Evolutionary conservation across 257 asterid genomes (phyloP).

Genomic region (Misopates orontium): DNA sequence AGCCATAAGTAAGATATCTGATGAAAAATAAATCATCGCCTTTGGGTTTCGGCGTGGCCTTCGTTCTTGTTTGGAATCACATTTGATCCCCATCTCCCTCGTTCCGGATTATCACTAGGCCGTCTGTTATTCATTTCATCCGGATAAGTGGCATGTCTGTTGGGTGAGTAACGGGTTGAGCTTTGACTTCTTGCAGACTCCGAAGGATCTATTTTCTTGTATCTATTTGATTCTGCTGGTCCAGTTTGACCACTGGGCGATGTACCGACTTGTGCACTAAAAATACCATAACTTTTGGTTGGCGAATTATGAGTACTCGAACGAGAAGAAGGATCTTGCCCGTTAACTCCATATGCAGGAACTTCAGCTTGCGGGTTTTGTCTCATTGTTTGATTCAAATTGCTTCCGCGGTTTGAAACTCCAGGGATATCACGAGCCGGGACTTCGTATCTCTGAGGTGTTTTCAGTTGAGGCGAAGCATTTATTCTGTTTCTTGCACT

Average conservation of each 20-base stretch:
- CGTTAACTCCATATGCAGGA: slow-evolving; percentile 21
- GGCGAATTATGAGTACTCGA: slow-evolving; percentile 32
- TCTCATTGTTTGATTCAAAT: slow-evolving; percentile 21
- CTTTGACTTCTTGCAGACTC: slow-evolving; percentile 34
- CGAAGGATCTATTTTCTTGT: slow-evolving; percentile 44
- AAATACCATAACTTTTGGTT: slow-evolving; percentile 52
- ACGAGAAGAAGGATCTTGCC: slow-evolving; percentile 36
- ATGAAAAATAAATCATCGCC: slow-evolving; percentile 20
- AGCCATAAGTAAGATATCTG: slow-evolving; percentile 3
- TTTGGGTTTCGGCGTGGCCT: slow-evolving; percentile 38
- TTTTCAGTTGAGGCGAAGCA: slow-evolving; percentile 30
- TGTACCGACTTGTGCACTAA: slow-evolving; percentile 32
- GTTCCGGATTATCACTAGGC: slow-evolving; percentile 33
- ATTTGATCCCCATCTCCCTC: slow-evolving; percentile 34
- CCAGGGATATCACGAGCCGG: not conserved
- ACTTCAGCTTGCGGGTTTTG: slow-evolving; percentile 13
- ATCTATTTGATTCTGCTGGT: slow-evolving; percentile 49
- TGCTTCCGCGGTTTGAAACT: slow-evolving; percentile 20
- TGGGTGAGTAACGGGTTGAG: slow-evolving; percentile 21
- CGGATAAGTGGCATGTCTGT: slow-evolving; percentile 25
- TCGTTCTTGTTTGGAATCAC: slow-evolving; percentile 28
- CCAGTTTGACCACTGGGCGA: slow-evolving; percentile 29
- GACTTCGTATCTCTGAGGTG: slow-evolving; percentile 13
- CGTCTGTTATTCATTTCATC: slow-evolving; percentile 36
- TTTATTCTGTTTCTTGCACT: slow-evolving; percentile 15